Conservation (phyloP, 306 rosid genomes). For the Abrus pulchellus region DNA sequence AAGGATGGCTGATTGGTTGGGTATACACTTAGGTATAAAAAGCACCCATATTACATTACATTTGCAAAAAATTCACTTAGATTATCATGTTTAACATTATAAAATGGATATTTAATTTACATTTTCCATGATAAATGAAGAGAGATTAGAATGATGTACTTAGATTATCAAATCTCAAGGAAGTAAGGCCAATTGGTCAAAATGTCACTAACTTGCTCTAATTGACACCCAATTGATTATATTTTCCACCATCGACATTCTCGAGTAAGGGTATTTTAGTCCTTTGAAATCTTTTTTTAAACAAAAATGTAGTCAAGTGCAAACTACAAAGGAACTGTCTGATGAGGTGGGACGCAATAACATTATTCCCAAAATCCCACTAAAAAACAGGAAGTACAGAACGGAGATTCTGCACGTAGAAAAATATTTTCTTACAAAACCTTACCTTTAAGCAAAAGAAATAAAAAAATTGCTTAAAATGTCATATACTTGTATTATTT, state of each 20-base stretch:
- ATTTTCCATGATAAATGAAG: background rate
- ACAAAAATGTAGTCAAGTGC: conserved; percentile 32
- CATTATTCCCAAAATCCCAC: conserved; percentile 36
- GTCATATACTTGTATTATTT: too few relatives aligned
- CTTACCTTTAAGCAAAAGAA: background rate
- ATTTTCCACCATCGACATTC: background rate
- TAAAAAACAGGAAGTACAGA: conserved; percentile 40
- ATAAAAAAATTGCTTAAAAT: too few relatives aligned
- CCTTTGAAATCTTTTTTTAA: background rate
- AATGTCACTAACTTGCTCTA: background rate
- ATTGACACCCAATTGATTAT: conserved; percentile 20
- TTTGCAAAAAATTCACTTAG: background rate
- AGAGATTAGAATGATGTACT: background rate
- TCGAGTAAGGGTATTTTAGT: conserved; percentile 32
- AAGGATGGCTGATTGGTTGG: background rate
- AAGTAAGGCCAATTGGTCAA: background rate
- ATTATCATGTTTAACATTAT: background rate
- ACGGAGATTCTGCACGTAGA: conserved; percentile 41
- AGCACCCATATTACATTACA: background rate
- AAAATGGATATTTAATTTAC: background rate
- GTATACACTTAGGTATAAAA: background rate
- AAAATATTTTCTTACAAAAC: conserved; percentile 23
- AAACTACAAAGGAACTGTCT: conserved; percentile 44
- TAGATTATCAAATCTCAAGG: background rate
- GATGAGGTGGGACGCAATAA: conserved; percentile 54